phyloP scores from a whole-genome alignment of 2,329 filamentous ascomycete species.

The Aspergillus hiratsukae region DNA sequence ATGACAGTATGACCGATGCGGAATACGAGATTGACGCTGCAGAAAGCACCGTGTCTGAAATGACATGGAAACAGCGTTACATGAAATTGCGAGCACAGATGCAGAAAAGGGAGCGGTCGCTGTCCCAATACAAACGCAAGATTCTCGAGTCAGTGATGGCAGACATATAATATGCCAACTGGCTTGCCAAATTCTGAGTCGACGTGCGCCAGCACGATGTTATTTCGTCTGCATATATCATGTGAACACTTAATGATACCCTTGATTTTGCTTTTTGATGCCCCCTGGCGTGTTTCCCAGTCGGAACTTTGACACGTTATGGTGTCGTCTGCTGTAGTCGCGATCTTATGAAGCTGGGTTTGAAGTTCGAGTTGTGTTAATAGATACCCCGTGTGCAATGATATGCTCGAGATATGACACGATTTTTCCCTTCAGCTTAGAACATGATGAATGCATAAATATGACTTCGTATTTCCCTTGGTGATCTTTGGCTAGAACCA shows the following conservation, averaged over 20 bases:
- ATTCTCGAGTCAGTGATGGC: constrained; percentile 43
- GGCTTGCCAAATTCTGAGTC: not conserved
- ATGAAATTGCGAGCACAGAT: constrained; percentile 34
- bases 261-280: not conserved
- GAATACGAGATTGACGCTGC: constrained; percentile 26
- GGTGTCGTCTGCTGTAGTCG: not conserved
- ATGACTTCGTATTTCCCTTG: not conserved
- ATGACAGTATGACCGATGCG: constrained; percentile 21
- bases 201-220: not conserved
- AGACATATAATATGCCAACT: constrained; percentile 24
- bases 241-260: not conserved
- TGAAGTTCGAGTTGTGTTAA: constrained; percentile 1
- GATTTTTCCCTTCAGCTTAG: not conserved
- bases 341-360: constrained; percentile 1
- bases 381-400: constrained; percentile 19
- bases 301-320: not conserved
- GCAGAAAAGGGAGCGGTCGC: constrained; percentile 34
- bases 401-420: not conserved
- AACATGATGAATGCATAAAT: not conserved
- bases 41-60: constrained; percentile 20
- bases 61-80: constrained; percentile 39
- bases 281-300: not conserved
- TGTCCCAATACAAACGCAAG: constrained; percentile 39
- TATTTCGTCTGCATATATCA: not conserved
- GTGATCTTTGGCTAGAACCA: not conserved